Base-by-base conservation (phyloP, 805 yeast genomes). In the Wickerhamomyces xylosicus region DNA sequence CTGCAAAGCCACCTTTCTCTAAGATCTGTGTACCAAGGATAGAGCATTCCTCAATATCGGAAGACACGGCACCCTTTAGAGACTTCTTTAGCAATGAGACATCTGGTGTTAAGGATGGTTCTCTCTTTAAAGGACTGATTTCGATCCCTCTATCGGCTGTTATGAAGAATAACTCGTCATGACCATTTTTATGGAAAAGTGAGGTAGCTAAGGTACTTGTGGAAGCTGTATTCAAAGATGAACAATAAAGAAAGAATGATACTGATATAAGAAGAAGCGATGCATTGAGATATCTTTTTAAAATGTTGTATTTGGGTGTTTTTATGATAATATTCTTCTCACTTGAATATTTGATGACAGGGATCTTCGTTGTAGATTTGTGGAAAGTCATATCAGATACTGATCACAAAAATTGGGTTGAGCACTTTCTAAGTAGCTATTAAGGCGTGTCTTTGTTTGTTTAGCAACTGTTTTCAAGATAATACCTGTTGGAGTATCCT, bases 1-100 rank as follows among this genome's bases (percentile, higher is more conserved):
- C 96, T 2, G 97, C 96, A 50, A 76, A 79, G 0, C 96, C 94
- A 7, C 52, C 56, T 15, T 49, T 52, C 19, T 47, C 34, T 5
- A 63, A 44, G 10, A 64, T 54, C 6, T 48, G 42, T 1, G 56
- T 37, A 32, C 65, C 62, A 6, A 64, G 42, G 40, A 62, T 60
- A 5, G 70, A 64, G 41, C 66, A 57, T 7, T 58, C 50, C 2
- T 64, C 63, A 3, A 49, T 41, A 22, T 54, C 58, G n/a, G 52
- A 49, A 10, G 58, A 47, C 19, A 55, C 53, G 11, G 44, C 54
- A 13, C 57, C 52, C 8, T 40, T 29, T 15, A 37, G 14, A 4
- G 53, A 45, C 16, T 34, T 43, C 41, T 52, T 49, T 16, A 59
- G 48, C 32, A 57, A 53, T 2, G 32, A 35, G 0, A 47, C 39